Conservation (phyloP, 805 yeast species). For the Danielia reshetovae region DNA sequence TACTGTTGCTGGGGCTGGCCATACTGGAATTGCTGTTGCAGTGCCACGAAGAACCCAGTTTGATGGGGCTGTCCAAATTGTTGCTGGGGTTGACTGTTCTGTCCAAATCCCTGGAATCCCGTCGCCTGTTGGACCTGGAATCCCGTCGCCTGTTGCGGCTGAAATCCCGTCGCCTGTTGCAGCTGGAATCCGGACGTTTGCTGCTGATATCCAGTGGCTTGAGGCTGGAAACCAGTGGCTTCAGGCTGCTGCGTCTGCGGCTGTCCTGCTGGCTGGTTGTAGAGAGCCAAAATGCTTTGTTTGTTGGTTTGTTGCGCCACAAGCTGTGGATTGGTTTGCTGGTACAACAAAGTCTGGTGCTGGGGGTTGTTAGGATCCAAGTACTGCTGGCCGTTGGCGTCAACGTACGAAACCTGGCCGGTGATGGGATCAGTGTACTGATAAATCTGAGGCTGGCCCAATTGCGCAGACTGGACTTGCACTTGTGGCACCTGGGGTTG, state of each 20-base stretch:
- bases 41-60: background rate
- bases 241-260: conserved; percentile 6
- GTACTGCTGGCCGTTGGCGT: conserved; percentile 60
- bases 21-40: background rate
- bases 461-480: conserved; percentile 1
- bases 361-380: conserved; percentile 18
- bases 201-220: too few relatives aligned
- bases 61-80: conserved; percentile 7
- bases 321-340: conserved; percentile 25
- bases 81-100: conserved; percentile 1
- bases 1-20: conserved; percentile 4
- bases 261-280: conserved; percentile 37
- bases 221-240: too few relatives aligned
- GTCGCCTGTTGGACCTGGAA: conserved; percentile 8
- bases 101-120: conserved; percentile 1
- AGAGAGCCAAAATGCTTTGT: conserved; percentile 31
- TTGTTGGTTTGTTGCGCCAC: conserved; percentile 32
- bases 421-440: conserved; percentile 73
- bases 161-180: conserved; percentile 11
- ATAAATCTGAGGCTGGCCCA: conserved; percentile 44
- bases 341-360: conserved; percentile 34
- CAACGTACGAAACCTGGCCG: conserved; percentile 64
- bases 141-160: conserved; percentile 4
- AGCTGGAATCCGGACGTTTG: conserved; percentile 16
- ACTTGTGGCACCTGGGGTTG: conserved; percentile 1